phyloP scores from a whole-genome alignment of 306 rosid species.

The Astragalus glycyphyllos region DNA sequence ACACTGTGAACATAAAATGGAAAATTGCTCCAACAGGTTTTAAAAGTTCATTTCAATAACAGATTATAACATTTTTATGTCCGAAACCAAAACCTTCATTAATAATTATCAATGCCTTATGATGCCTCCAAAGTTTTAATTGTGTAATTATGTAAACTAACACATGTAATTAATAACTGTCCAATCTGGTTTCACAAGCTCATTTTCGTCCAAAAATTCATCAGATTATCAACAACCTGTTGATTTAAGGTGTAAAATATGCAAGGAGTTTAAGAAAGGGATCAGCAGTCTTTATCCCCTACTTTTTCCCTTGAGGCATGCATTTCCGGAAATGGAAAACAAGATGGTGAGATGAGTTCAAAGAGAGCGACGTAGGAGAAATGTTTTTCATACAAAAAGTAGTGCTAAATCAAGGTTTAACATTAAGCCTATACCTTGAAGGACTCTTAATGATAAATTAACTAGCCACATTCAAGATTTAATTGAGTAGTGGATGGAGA shows the following conservation, averaged over 20 bases:
- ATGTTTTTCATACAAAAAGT: neutral
- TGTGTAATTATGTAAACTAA: neutral
- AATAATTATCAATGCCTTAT: neutral
- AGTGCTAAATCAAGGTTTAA: neutral
- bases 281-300: neutral
- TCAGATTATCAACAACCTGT: neutral
- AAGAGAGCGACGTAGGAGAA: neutral
- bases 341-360: neutral
- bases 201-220: neutral
- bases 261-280: neutral
- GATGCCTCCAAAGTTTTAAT: neutral
- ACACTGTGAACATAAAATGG: neutral
- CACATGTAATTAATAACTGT: neutral
- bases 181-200: constrained; percentile 7
- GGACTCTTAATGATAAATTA: constrained; percentile 2
- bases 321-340: neutral
- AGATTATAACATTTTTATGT: neutral
- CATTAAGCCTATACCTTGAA: neutral
- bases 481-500: neutral
- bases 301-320: neutral
- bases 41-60: neutral
- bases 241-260: neutral
- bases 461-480: constrained; percentile 8
- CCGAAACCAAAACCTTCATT: neutral
- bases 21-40: neutral